Evolutionary conservation across 2,329 filamentous ascomycete genomes (phyloP), one percentile per base, ranked within the genome.

Genomic region (Hypoxylon sp.): DNA sequence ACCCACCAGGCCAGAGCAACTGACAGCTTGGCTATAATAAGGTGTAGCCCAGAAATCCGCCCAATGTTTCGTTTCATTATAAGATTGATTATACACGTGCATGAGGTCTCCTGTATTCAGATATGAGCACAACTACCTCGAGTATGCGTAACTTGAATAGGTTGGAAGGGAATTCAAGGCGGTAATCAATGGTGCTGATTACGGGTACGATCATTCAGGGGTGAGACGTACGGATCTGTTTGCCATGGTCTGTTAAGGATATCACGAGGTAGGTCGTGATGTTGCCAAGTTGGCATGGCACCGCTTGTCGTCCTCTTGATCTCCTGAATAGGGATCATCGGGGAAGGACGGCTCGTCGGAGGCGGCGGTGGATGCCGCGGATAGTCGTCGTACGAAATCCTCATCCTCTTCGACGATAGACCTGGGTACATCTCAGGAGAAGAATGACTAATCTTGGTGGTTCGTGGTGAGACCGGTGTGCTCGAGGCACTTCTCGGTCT

Each of bases 181-280:
- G n/a, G n/a, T n/a, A n/a, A n/a, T n/a, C n/a, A n/a, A n/a, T n/a
- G 21, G 15, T 15, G 17, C 12, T 35, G 13, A 21, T 35, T n/a
- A 37, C 74, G 72, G 49, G 67, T 61, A 75, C 64, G 34, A 71
- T 71, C 40, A 70, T 73, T 55, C 71, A 69, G 48, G 72, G 69
- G 56, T 78, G 71, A 72, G 8, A 75, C 70, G 46, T 76, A 81
- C 61, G 76, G 71, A 47, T 82, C 77, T 36, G 75, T 70, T 63
- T 75, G 72, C 79, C 79, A 83, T 9, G 76, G 71, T 59, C 75
- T 74, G 52, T 69, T 68, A 56, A 81, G 63, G 32, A 76, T 71
- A 35, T 80, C 75, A 23, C 75, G 73, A 50, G 78, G 73, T 30
- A 79, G 61, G 40, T 81, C 75, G 12, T 67, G 69, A 36, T 69